Evolutionary conservation across 495 filamentous ascomycete species (phyloP).

Genomic region (Daldinia concentrica): DNA sequence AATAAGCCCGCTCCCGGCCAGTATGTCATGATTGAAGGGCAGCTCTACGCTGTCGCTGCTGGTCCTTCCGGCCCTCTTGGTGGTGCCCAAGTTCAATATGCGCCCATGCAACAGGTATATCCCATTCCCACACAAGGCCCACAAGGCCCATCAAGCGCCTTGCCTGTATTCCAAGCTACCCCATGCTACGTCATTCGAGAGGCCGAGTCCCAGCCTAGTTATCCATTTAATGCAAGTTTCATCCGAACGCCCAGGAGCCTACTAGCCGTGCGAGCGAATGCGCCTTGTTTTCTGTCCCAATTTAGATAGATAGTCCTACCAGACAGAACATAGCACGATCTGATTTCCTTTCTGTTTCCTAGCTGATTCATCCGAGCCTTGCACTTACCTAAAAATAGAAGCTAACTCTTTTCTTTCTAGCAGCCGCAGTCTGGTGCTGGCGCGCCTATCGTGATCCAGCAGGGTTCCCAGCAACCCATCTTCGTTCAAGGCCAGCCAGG

Average conservation of each 20-base stretch:
- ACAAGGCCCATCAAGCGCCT: conserved; percentile 11
- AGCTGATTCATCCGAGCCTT: conserved; percentile 1
- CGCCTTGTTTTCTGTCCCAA: neutral
- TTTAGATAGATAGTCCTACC: neutral
- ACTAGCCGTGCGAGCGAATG: conserved; percentile 9
- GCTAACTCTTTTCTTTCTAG: conserved; percentile 35
- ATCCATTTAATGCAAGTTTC: conserved; percentile 41
- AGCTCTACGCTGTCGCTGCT: conserved; percentile 12
- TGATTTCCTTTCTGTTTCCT: conserved; percentile 5
- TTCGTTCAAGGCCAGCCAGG: conserved; percentile 19
- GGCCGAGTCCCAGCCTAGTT: conserved; percentile 18
- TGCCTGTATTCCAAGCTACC: neutral
- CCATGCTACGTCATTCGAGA: conserved; percentile 20
- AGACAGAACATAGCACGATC: neutral
- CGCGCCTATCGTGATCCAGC: conserved; percentile 32
- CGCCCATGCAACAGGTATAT: conserved; percentile 36
- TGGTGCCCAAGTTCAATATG: conserved; percentile 30
- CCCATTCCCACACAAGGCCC: conserved; percentile 20
- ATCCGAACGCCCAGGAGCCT: conserved; percentile 14
- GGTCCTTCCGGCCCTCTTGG: conserved; percentile 19
- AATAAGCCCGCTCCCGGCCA: conserved; percentile 14
- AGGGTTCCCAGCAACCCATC: conserved; percentile 30
- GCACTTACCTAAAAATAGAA: conserved; percentile 9
- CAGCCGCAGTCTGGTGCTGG: conserved; percentile 28
- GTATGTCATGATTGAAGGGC: conserved; percentile 18